Percentiles rank a stretch among this genome's conserved stretches.
Conservation (phyloP, 2,329 filamentous ascomycete species). For the Cercospora nicotianae region DNA sequence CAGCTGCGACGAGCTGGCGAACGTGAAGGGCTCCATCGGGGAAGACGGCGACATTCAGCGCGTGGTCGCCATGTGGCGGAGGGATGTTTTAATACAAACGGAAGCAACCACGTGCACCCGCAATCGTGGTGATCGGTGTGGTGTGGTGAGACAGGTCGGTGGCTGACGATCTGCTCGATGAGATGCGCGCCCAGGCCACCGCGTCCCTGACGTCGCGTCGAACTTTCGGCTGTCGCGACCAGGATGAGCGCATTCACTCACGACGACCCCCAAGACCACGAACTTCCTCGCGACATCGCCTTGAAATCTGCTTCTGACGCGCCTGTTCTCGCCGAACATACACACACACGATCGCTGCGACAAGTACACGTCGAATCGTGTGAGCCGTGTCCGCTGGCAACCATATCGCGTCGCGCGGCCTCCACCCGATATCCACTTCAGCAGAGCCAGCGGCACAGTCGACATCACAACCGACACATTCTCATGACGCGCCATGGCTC, state of each 20-base stretch:
- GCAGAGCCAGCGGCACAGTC: not conserved
- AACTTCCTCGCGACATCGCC: not conserved
- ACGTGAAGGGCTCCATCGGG: constrained; percentile 92
- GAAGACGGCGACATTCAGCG: not conserved
- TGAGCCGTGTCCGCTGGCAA: not conserved
- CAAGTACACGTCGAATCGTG: not conserved
- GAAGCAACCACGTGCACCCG: not conserved
- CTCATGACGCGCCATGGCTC: constrained; percentile 26
- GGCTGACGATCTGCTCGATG: not conserved
- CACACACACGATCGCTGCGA: not conserved
- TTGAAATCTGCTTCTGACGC: not conserved
- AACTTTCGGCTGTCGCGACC: constrained; percentile 6
- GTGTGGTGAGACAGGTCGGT: not conserved
- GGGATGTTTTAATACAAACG: not conserved
- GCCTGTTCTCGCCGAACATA: not conserved
- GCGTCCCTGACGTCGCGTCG: constrained; percentile 6
- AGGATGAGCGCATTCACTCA: constrained; percentile 5
- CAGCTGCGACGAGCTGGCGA: constrained; percentile 84
- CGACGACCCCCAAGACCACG: not conserved
- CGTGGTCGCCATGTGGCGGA: not conserved
- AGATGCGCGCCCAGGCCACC: constrained; percentile 1
- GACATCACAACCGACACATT: not conserved
- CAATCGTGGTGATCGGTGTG: not conserved
- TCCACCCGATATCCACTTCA: not conserved
- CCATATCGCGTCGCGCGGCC: not conserved